Evolutionary conservation across 2,329 filamentous ascomycete genomes (phyloP).

Genomic region (Trichoderma sp.): DNA sequence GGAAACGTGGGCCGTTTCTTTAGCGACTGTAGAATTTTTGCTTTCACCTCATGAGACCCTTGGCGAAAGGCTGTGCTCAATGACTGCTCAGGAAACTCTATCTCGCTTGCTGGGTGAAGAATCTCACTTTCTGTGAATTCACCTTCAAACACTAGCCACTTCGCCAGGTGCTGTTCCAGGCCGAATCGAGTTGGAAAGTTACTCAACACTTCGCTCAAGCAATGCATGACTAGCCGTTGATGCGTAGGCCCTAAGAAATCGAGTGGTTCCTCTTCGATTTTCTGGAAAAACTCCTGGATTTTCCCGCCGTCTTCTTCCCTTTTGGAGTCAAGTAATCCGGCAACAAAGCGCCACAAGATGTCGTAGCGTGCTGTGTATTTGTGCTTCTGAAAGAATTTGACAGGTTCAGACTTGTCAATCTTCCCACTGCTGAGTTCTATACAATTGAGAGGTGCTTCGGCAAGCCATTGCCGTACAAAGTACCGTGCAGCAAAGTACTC

Average conservation of each 20-base stretch:
- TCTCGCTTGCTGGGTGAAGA: neutral
- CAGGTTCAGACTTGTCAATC: neutral
- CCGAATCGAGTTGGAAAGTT: neutral
- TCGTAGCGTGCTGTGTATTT: slow-evolving; percentile 6
- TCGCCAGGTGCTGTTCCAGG: neutral
- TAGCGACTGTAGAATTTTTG: neutral
- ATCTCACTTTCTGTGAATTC: neutral
- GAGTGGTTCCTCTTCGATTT: neutral
- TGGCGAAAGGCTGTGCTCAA: neutral
- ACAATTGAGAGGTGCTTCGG: neutral
- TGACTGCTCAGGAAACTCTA: neutral
- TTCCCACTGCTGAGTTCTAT: neutral
- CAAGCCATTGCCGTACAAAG: neutral
- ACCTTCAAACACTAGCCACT: neutral
- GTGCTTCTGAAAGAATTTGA: neutral
- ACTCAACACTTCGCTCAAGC: neutral
- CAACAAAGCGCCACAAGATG: slow-evolving; percentile 8
- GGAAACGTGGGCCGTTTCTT: neutral
- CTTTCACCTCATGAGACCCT: neutral
- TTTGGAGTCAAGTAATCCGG: neutral
- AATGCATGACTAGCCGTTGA: neutral
- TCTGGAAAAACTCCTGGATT: neutral
- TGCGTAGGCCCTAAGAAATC: neutral
- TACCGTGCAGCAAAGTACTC: slow-evolving; percentile 37
- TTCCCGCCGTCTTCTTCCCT: neutral